Evolutionary conservation across 257 asterid species (phyloP).

Genomic region (Gentiana dahurica): DNA sequence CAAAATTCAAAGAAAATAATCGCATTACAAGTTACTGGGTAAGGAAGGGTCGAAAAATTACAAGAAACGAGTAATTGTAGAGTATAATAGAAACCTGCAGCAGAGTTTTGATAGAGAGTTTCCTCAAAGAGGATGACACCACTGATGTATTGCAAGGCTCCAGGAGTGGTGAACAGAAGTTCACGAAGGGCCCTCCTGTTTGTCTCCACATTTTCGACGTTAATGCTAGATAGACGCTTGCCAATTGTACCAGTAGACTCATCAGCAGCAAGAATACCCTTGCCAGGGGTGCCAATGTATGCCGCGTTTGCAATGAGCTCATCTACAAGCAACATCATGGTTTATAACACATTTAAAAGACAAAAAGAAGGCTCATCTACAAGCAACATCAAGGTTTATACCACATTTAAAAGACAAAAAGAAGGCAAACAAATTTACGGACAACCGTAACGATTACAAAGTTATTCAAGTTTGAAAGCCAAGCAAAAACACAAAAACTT

Average conservation of each 20-base stretch:
- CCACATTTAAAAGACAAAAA: not conserved
- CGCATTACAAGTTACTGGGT: not conserved
- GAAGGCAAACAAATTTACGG: no score
- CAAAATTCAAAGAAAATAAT: not conserved
- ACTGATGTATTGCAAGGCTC: constrained; percentile 69
- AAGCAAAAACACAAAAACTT: not conserved
- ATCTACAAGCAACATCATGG: no score
- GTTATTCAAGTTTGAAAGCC: not conserved
- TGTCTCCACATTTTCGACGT: constrained; percentile 63
- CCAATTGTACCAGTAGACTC: constrained; percentile 92
- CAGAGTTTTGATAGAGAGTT: constrained; percentile 77
- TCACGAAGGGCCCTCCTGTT: constrained; percentile 82
- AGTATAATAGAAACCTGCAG: constrained; percentile 37
- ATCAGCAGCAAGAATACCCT: constrained; percentile 94
- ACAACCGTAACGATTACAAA: no score
- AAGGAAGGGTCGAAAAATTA: no score
- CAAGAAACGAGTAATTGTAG: no score
- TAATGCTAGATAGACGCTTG: constrained; percentile 71
- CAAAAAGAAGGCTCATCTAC: constrained; percentile 94
- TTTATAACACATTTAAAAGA: no score
- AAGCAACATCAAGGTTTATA: constrained; percentile 4
- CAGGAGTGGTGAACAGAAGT: constrained; percentile 73
- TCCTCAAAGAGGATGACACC: constrained; percentile 85
- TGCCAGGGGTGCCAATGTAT: constrained; percentile 81
- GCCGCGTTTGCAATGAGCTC: constrained; percentile 64